Percentiles rank a stretch among this genome's conserved stretches.
These are phyloP conservation scores for Cladosporium sphaerospermum DNA, from an alignment of 2,329 filamentous ascomycete genomes.

Conservation along the genomic window DNA sequence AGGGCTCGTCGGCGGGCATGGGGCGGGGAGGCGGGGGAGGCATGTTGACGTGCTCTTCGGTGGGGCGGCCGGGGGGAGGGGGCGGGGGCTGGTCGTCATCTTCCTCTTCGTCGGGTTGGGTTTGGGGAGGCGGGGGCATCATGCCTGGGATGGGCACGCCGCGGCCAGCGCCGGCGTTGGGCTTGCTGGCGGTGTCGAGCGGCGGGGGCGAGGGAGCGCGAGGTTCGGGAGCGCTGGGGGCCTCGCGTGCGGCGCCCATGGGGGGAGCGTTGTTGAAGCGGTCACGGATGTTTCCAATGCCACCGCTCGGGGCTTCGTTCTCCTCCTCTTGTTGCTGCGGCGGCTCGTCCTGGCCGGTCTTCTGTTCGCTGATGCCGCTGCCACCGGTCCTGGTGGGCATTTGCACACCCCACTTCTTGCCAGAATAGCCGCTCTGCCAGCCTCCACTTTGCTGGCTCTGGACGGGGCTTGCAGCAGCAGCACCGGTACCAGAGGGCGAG, in stretches of 20 bases:
- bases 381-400: slow-evolving; percentile 67
- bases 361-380: slow-evolving; percentile 52
- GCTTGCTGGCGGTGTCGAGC: slow-evolving; percentile 62
- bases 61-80: slow-evolving; percentile 42
- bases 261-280: slow-evolving; percentile 66
- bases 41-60: slow-evolving; percentile 42
- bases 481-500: slow-evolving; percentile 31
- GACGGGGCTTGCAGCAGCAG: slow-evolving; percentile 44
- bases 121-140: slow-evolving; percentile 43
- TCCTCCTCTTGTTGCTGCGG: slow-evolving; percentile 40
- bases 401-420: slow-evolving; percentile 85
- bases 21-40: slow-evolving; percentile 39
- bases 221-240: slow-evolving; percentile 42
- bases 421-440: slow-evolving; percentile 87
- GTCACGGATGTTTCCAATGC: slow-evolving; percentile 69
- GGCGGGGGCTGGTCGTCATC: not conserved
- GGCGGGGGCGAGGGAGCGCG: slow-evolving; percentile 45
- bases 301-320: slow-evolving; percentile 52
- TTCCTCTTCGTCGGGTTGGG: slow-evolving; percentile 31
- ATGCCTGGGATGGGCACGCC: slow-evolving; percentile 75
- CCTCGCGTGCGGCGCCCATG: slow-evolving; percentile 52
- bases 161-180: slow-evolving; percentile 50
- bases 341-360: slow-evolving; percentile 53
- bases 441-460: slow-evolving; percentile 68
- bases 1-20: slow-evolving; percentile 26